Conservation (phyloP, 2,329 filamentous ascomycete species). For the Cladophialophora bantiana region DNA sequence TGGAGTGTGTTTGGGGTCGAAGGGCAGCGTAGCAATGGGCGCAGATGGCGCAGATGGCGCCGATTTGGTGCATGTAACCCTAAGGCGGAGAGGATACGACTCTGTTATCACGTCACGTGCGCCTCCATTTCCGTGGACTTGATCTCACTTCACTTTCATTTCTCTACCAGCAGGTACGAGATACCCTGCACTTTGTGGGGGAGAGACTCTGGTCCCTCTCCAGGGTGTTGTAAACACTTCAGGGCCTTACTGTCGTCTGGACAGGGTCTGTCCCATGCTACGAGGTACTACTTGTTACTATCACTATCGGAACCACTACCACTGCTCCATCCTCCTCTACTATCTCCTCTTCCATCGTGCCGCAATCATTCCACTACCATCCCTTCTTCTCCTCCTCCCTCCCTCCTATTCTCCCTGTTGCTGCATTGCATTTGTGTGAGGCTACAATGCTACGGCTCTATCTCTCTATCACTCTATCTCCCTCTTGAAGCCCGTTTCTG, state of each 20-base stretch:
- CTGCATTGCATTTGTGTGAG: slow-evolving; percentile 28
- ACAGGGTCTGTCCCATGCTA: neutral
- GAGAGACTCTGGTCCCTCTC: neutral
- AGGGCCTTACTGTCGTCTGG: neutral
- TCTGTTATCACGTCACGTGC: slow-evolving; percentile 31
- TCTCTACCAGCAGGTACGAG: too few relatives aligned
- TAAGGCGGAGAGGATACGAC: slow-evolving; percentile 32
- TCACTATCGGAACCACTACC: neutral
- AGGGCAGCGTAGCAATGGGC: slow-evolving; percentile 21
- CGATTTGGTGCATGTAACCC: slow-evolving; percentile 31
- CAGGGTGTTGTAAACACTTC: slow-evolving; percentile 9
- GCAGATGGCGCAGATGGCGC: neutral
- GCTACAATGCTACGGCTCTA: slow-evolving; percentile 36
- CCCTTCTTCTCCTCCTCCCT: neutral
- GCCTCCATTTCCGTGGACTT: neutral
- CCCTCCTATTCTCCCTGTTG: slow-evolving; percentile 18
- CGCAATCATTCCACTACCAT: slow-evolving; percentile 1
- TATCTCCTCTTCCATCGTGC: neutral
- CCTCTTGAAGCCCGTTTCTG: slow-evolving; percentile 19
- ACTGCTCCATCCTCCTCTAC: slow-evolving; percentile 9
- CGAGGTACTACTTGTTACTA: neutral
- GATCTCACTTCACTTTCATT: too few relatives aligned
- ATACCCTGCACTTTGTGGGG: too few relatives aligned
- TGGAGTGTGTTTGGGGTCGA: neutral
- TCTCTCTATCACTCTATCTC: slow-evolving; percentile 30